Conservation (phyloP, 1,284 basidiomycete genomes). For the Pseudozyma sp. region DNA sequence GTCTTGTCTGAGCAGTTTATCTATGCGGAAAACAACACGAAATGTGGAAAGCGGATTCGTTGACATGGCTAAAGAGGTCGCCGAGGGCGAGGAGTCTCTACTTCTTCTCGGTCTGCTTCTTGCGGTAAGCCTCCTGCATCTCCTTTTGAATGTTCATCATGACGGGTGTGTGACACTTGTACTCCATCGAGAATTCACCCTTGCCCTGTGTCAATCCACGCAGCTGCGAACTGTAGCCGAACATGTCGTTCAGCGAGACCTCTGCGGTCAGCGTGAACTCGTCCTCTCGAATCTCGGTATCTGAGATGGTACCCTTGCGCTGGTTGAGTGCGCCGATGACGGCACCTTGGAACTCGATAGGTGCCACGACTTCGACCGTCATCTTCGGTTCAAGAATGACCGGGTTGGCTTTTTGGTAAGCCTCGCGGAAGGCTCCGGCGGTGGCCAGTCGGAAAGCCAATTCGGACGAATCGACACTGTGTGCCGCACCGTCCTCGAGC, state of each 20-base stretch:
- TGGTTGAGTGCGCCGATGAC: constrained; percentile 96
- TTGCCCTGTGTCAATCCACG: constrained; percentile 86
- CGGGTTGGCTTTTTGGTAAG: constrained; percentile 80
- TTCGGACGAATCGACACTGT: constrained; percentile 97
- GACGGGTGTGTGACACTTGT: constrained; percentile 84
- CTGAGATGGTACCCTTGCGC: constrained; percentile 91
- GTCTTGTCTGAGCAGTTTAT: neutral
- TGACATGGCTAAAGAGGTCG: neutral
- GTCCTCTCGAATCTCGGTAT: constrained; percentile 95
- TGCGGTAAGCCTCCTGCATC: constrained; percentile 73
- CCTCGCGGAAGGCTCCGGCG: constrained; percentile 92
- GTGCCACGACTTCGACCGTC: constrained; percentile 97
- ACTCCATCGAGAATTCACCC: constrained; percentile 82
- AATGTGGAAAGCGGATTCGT: neutral
- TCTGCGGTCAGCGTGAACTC: constrained; percentile 94
- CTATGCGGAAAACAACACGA: neutral
- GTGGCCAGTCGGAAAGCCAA: constrained; percentile 91
- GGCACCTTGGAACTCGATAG: constrained; percentile 94
- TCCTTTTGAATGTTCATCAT: constrained; percentile 87
- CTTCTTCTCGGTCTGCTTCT: constrained; percentile 57
- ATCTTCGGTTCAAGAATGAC: constrained; percentile 97
- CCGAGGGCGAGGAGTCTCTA: neutral
- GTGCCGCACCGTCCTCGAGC: constrained; percentile 89
- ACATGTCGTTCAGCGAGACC: constrained; percentile 98
- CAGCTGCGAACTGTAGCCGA: constrained; percentile 78